Evolutionary conservation across 495 filamentous ascomycete species (phyloP).

Genomic region (Delitschia confertaspora): DNA sequence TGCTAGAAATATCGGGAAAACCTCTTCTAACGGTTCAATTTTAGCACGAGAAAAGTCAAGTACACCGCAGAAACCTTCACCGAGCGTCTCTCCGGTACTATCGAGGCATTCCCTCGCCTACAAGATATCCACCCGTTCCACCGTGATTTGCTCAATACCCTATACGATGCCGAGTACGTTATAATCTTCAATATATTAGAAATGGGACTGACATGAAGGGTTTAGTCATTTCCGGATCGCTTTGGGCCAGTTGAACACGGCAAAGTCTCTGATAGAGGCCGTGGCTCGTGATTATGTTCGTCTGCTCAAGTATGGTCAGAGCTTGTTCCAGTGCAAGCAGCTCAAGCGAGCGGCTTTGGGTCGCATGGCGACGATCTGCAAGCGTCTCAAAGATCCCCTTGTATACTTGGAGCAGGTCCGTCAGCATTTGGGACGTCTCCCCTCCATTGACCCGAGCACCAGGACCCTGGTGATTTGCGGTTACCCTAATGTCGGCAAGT

Average conservation of each 20-base stretch:
- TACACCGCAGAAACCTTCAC: constrained; percentile 96
- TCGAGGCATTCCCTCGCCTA: constrained; percentile 88
- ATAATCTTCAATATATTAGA: background rate
- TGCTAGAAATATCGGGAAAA: no score
- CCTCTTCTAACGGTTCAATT: constrained; percentile 38
- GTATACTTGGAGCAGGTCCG: constrained; percentile 95
- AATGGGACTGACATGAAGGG: background rate
- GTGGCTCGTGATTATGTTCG: constrained; percentile 91
- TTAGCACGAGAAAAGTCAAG: constrained; percentile 97
- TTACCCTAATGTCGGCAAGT: constrained; percentile 97
- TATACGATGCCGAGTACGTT: constrained; percentile 74
- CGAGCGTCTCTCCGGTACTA: constrained; percentile 81
- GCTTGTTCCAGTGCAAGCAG: constrained; percentile 91
- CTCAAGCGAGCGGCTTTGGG: constrained; percentile 82
- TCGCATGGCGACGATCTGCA: constrained; percentile 93
- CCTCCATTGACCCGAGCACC: constrained; percentile 95
- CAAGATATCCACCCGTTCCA: constrained; percentile 96
- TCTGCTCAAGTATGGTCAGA: constrained; percentile 90
- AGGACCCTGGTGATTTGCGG: constrained; percentile 91
- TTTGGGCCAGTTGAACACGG: constrained; percentile 88
- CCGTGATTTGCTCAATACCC: constrained; percentile 73
- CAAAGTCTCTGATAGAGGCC: constrained; percentile 92
- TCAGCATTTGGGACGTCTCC: constrained; percentile 93
- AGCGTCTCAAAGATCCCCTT: constrained; percentile 84
- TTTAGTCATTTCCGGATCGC: constrained; percentile 80